phyloP scores from a whole-genome alignment of 805 yeast genomes.

The Yamadazyma laniorum region DNA sequence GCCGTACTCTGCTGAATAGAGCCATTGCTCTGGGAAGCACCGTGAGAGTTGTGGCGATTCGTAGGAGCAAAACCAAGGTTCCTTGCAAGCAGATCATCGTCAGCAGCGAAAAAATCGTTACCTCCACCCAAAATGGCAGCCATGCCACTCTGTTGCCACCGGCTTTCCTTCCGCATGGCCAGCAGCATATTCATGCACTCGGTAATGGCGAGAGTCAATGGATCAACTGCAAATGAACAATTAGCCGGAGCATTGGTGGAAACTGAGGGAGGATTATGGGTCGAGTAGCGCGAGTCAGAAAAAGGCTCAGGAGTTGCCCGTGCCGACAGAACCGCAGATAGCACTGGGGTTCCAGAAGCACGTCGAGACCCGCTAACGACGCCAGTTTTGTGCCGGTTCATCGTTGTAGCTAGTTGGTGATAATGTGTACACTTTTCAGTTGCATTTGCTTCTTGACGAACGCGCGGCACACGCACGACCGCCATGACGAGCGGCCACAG shows the following conservation, averaged over 20 bases:
- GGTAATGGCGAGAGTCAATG: conserved; percentile 77
- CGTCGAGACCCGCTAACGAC: not conserved
- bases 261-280: not conserved
- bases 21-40: conserved; percentile 1
- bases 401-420: not conserved
- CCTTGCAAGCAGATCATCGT: conserved; percentile 25
- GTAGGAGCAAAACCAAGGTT: conserved; percentile 18
- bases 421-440: too few relatives aligned
- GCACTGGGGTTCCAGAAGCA: not conserved
- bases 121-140: conserved; percentile 80
- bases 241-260: not conserved
- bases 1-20: not conserved
- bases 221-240: conserved; percentile 51
- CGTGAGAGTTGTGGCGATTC: conserved; percentile 1
- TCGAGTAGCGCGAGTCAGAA: not conserved
- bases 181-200: conserved; percentile 86
- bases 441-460: not conserved
- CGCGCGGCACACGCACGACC: not conserved
- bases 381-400: not conserved
- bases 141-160: conserved; percentile 74
- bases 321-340: not conserved
- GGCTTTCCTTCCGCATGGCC: conserved; percentile 73
- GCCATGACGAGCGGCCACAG: too few relatives aligned
- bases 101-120: conserved; percentile 37
- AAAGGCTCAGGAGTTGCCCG: not conserved